These are phyloP conservation scores for Aspergillus felis DNA, from an alignment of 2,329 filamentous ascomycete species.

Conservation along the genomic window DNA sequence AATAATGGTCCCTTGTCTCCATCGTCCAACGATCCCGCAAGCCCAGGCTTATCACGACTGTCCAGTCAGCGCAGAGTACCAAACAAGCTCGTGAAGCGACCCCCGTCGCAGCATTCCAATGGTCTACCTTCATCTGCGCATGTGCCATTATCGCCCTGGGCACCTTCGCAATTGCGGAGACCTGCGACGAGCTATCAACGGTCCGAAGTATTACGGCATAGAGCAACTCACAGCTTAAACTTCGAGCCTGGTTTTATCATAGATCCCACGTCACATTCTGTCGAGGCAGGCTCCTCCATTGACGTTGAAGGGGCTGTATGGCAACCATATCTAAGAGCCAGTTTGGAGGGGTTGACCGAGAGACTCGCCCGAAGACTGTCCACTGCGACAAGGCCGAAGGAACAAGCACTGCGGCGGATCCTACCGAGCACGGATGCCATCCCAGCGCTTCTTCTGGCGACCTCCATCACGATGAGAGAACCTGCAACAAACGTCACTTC, in stretches of 20 bases:
- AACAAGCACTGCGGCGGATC: conserved; percentile 40
- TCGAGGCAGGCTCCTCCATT: conserved; percentile 2
- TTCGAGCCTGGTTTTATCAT: conserved; percentile 23
- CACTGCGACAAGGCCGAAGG: conserved; percentile 32
- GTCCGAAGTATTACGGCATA: conserved; percentile 50
- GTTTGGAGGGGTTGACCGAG: conserved; percentile 21
- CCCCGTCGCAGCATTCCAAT: conserved; percentile 50
- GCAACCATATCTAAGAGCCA: conserved; percentile 38
- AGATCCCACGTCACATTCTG: conserved; percentile 1
- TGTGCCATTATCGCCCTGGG: conserved; percentile 34
- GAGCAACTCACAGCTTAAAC: conserved; percentile 30
- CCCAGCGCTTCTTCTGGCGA: conserved; percentile 49
- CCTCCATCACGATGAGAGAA: conserved; percentile 27
- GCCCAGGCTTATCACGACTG: conserved; percentile 43
- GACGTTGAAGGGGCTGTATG: conserved; percentile 23
- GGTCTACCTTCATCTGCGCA: conserved; percentile 32
- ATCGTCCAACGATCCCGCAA: conserved; percentile 51
- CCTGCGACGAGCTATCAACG: conserved; percentile 63
- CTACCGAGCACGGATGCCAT: conserved; percentile 40
- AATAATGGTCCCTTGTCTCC: conserved; percentile 51
- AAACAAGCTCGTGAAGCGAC: conserved; percentile 63
- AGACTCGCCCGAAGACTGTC: conserved; percentile 40
- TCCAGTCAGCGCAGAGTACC: conserved; percentile 35
- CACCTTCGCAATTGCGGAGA: conserved; percentile 51
- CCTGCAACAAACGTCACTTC: conserved; percentile 21